phyloP scores from a whole-genome alignment of 2,329 filamentous ascomycete species.

The Mariannaea elegans region DNA sequence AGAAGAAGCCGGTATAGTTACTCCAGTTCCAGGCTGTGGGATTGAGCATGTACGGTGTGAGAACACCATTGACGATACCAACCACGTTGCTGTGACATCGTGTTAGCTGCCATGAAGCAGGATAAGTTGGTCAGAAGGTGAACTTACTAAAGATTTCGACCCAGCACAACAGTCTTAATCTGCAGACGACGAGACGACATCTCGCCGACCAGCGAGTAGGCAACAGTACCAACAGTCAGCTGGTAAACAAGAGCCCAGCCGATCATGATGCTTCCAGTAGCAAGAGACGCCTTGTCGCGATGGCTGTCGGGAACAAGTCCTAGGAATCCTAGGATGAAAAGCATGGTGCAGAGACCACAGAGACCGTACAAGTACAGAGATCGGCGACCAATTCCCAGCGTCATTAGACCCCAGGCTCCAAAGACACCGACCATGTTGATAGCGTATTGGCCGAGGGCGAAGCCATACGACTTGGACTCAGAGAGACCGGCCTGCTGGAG shows the following conservation, averaged over 20 bases:
- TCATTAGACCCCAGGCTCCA: slow-evolving; percentile 84
- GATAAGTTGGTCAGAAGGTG: neutral
- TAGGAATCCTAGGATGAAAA: slow-evolving; percentile 85
- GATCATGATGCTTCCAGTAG: slow-evolving; percentile 87
- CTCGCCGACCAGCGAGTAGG: slow-evolving; percentile 88
- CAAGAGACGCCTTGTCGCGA: slow-evolving; percentile 70
- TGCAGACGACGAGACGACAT: slow-evolving; percentile 83
- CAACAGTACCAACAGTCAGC: slow-evolving; percentile 86
- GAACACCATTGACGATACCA: slow-evolving; percentile 80
- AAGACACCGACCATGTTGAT: slow-evolving; percentile 85
- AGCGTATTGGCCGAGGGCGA: slow-evolving; percentile 71
- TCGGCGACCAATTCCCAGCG: slow-evolving; percentile 76
- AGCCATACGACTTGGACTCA: slow-evolving; percentile 62
- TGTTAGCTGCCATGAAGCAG: slow-evolving; percentile 20
- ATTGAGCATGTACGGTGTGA: slow-evolving; percentile 95
- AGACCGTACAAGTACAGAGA: slow-evolving; percentile 80
- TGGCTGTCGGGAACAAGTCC: slow-evolving; percentile 74
- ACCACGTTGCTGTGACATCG: slow-evolving; percentile 71
- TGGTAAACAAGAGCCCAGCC: slow-evolving; percentile 86
- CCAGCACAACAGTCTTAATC: slow-evolving; percentile 91
- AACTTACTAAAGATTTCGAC: slow-evolving; percentile 75
- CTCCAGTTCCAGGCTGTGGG: slow-evolving; percentile 87
- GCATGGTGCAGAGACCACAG: slow-evolving; percentile 76
- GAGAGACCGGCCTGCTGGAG: slow-evolving; percentile 67
- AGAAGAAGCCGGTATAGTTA: slow-evolving; percentile 89